Evolutionary conservation across 75 land plant species (phyloP), one percentile per base, ranked within the genome.

Genomic region (Sequoiadendron giganteum): DNA sequence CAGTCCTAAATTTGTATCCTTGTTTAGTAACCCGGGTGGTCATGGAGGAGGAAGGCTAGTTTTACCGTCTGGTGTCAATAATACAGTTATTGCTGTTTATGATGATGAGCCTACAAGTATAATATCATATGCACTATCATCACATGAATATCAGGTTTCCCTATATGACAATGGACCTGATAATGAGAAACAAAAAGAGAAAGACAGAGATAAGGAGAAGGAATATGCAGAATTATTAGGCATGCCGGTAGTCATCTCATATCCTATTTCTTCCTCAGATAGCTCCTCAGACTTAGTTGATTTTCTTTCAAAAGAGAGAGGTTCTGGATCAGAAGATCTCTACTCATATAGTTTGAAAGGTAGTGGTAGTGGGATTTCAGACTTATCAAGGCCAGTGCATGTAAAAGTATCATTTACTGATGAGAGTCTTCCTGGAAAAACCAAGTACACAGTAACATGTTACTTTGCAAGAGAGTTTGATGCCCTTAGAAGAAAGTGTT

Each of bases 81-180:
- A 93, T 77, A 56, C 91, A 48, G 94, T 96, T 43, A 89, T 95
- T 78, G 94, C 94, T 78, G 94, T 98, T 47, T 98, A 95, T 93
- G 99, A 98, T 58, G 91, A 98, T 86, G 99, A 98, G 86, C 99
- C 96, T 19, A 93, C 97, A 13, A 98, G 97, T 89, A 91, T 98
- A 19, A 97, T 98, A 61, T 92, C 96, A 54, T 95, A 94, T 92
- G 95, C 96, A 45, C 88, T 98, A 39, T 88, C 88, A 82, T 95
- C 95, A 21, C 92, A 87, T 38, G 96, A 97, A 39, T 91, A 94
- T 84, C 90, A 90, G 61, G 90, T 87, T 25, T 90, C 87, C 87
- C 68, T 95, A 86, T 18, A 82, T 79, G 90, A 85, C 85, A 86
- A 87, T 76, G 90, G 85, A 28, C 58, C 85, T 19, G 86, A 89